phyloP scores from a whole-genome alignment of 805 yeast genomes.

The Hanseniaspora mollemarum region DNA sequence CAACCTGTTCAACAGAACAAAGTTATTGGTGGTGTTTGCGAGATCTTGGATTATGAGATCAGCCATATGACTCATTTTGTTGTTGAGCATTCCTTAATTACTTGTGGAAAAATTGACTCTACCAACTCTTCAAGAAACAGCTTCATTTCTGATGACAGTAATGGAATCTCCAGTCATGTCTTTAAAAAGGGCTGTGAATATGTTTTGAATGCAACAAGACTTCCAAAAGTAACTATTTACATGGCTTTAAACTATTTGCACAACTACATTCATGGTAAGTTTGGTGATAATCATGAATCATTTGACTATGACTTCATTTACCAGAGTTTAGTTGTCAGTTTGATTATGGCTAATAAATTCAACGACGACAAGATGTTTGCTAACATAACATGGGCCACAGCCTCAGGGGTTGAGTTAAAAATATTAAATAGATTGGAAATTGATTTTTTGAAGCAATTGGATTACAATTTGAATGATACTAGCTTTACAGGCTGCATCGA shows the following conservation, averaged over 20 bases:
- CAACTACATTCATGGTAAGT: constrained; percentile 39
- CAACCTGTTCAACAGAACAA: constrained; percentile 18
- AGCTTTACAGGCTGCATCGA: constrained; percentile 1
- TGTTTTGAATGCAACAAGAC: constrained; percentile 74
- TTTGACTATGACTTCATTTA: constrained; percentile 34
- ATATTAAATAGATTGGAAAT: constrained; percentile 58
- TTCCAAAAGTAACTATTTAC: constrained; percentile 71
- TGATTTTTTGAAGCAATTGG: constrained; percentile 50
- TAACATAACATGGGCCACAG: constrained; percentile 89
- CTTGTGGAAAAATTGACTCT: constrained; percentile 42
- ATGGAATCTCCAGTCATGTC: constrained; percentile 19
- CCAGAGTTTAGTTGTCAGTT: constrained; percentile 51
- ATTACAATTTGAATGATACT: constrained; percentile 46
- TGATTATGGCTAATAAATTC: constrained; percentile 81
- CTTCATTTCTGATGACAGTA: constrained; percentile 18
- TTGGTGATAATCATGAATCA: constrained; percentile 26
- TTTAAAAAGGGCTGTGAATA: constrained; percentile 51
- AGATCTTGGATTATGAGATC: constrained; percentile 69
- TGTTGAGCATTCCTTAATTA: constrained; percentile 59
- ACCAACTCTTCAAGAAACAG: constrained; percentile 16
- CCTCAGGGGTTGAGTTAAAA: constrained; percentile 64
- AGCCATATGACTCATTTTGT: constrained; percentile 69
- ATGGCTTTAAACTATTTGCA: constrained; percentile 70
- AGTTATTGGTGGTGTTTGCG: constrained; percentile 58
- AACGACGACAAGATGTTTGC: constrained; percentile 95